Conservation (phyloP, 169 alveolate species). For the Cryptosporidium viatorum region DNA sequence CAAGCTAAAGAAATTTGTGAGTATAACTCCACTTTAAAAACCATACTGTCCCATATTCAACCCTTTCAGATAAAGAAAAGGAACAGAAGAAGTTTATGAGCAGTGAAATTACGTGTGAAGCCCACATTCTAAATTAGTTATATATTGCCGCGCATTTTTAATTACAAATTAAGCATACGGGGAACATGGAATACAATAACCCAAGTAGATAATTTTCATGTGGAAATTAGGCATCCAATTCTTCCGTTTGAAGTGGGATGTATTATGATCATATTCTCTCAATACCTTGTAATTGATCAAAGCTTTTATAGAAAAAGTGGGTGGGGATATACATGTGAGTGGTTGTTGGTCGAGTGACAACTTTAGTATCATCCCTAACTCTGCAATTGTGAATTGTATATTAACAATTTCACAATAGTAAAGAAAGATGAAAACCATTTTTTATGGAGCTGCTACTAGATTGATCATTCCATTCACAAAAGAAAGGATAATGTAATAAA, state of each 20-base stretch:
- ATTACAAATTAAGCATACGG: neutral
- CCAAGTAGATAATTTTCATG: neutral
- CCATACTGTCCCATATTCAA: neutral
- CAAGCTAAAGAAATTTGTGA: conserved; percentile 10
- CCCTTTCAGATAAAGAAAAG: neutral
- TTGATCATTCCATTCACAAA: neutral
- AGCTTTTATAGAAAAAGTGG: neutral
- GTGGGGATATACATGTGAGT: neutral
- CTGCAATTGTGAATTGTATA: neutral
- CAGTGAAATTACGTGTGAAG: neutral
- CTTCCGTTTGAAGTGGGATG: neutral
- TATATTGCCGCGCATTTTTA: neutral
- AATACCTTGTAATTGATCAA: neutral
- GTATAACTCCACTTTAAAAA: neutral
- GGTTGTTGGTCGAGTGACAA: neutral
- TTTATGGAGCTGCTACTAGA: neutral
- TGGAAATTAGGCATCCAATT: neutral
- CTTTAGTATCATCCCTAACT: neutral
- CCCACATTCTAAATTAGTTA: neutral
- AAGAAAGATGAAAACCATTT: neutral
- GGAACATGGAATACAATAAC: neutral
- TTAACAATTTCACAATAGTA: neutral
- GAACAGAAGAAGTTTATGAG: neutral
- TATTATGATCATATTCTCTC: neutral
- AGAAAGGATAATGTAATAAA: neutral